Base-by-base conservation (phyloP, 306 rosid species). In the Quercus bicolor region DNA sequence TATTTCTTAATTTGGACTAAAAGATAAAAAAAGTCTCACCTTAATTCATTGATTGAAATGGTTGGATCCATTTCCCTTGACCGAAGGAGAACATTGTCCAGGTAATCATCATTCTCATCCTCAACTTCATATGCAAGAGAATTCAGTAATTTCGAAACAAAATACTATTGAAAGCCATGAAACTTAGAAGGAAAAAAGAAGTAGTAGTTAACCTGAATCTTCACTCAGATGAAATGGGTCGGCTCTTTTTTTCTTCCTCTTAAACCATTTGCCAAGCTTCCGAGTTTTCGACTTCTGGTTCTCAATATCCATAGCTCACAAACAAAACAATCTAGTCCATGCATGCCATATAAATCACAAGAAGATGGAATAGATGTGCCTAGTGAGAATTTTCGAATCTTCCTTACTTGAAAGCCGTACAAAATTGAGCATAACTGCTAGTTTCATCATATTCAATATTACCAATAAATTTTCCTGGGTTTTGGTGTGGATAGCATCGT, bases 21-120 rank as follows among this genome's bases (percentile, higher is more conserved):
- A 72, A 76, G 28, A 23, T 75, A 54, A 52, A 29, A 52, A 29
- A 65, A 68, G 33, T 56, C 72, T 82, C 75, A 89, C 99, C 97
- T 95, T 73, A 95, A 73, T 77, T 93, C 90, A 71, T 84, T 83
- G 62, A 79, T 80, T 75, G 87, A 86, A 83, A 86, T 91, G 89
- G 90, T 82, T 72, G 97, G 89, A 79, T 84, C 90, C 81, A 83
- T 73, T 79, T 90, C 90, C 78, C 82, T 10, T 48, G 95, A 91
- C 79, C 74, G 79, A 16, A 81, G 28, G 29, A 85, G 77, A 55
- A 90, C 80, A 52, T 85, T 76, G 5, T 83, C 84, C 48, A 75
- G 62, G 78, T 55, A 80, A 16, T 81, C 87, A 73, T 77, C 81
- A 78, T 81, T 83, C 71, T 85, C 87, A 65, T 84, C 87, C 76